Conservation (phyloP, 345 rosid species). For the Populus nigra region DNA sequence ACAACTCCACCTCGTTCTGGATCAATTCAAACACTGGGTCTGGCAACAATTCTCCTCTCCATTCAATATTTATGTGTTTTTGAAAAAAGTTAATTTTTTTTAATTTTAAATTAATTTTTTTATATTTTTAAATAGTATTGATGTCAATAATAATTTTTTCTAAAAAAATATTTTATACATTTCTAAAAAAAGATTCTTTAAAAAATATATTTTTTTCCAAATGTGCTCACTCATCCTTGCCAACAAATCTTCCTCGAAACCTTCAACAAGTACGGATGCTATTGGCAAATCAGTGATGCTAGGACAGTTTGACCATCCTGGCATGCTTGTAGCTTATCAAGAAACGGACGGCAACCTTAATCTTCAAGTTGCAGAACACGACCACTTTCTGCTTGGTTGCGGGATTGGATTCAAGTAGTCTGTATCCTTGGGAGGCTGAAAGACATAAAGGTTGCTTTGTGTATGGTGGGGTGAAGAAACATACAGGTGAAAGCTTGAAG, state of each 20-base stretch:
- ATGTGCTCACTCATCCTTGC: no score
- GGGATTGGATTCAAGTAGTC: slow-evolving; percentile 20
- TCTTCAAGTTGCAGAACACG: slow-evolving; percentile 26
- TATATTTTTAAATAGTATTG: no score
- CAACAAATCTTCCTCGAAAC: slow-evolving; percentile 2
- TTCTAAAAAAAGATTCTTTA: no score
- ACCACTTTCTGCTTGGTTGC: slow-evolving; percentile 38
- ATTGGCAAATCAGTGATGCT: background rate
- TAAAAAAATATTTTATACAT: no score
- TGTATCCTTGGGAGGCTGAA: slow-evolving; percentile 52
- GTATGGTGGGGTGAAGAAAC: background rate
- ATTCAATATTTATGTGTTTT: no score
- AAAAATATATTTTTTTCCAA: no score
- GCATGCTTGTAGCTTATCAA: slow-evolving; percentile 50
- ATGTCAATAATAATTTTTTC: no score
- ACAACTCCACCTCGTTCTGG: background rate
- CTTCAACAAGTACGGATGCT: slow-evolving; percentile 15
- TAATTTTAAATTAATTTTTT: no score
- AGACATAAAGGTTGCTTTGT: slow-evolving; percentile 5
- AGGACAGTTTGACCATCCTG: slow-evolving; percentile 83
- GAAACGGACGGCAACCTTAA: slow-evolving; percentile 35
- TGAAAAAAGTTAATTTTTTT: no score
- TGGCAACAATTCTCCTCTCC: no score
- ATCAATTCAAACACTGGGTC: background rate
- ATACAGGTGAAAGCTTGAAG: background rate